These are phyloP conservation scores for Suhomyces guaymorum DNA, from an alignment of 1,139 yeast genomes.

Conservation along the genomic window DNA sequence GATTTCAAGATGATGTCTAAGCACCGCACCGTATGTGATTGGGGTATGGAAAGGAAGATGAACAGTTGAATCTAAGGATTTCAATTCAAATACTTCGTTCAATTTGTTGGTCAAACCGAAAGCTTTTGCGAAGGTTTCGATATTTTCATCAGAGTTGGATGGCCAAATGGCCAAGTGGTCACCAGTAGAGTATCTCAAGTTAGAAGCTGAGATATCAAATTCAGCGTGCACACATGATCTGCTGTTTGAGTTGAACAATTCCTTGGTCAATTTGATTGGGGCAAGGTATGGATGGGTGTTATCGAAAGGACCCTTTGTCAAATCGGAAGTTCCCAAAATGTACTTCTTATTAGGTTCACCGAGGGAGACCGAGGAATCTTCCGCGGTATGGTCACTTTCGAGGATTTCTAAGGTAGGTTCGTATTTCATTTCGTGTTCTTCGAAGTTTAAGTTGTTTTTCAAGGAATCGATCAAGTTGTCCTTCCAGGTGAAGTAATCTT, in stretches of 20 bases:
- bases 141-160: constrained; percentile 78
- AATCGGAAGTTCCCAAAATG: constrained; percentile 41
- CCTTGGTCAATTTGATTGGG: constrained; percentile 58
- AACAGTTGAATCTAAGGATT: constrained; percentile 73
- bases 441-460: constrained; percentile 63
- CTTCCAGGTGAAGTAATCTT: constrained; percentile 92
- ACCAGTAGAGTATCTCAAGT: constrained; percentile 87
- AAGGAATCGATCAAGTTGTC: constrained; percentile 68
- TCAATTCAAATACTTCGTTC: constrained; percentile 61
- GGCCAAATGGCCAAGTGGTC: constrained; percentile 97
- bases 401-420: constrained; percentile 68
- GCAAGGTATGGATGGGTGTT: constrained; percentile 84
- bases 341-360: constrained; percentile 86
- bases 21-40: constrained; percentile 82
- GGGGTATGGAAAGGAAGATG: constrained; percentile 83
- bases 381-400: constrained; percentile 30
- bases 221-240: constrained; percentile 91
- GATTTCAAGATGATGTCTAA: constrained; percentile 87
- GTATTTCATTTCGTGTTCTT: constrained; percentile 74
- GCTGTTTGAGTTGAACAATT: constrained; percentile 64
- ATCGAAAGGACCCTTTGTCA: constrained; percentile 76
- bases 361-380: constrained; percentile 54
- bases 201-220: constrained; percentile 74
- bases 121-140: constrained; percentile 60
- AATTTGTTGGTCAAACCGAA: constrained; percentile 60